phyloP scores from a whole-genome alignment of 2,329 filamentous ascomycete genomes.

The Arthroderma sp. region DNA sequence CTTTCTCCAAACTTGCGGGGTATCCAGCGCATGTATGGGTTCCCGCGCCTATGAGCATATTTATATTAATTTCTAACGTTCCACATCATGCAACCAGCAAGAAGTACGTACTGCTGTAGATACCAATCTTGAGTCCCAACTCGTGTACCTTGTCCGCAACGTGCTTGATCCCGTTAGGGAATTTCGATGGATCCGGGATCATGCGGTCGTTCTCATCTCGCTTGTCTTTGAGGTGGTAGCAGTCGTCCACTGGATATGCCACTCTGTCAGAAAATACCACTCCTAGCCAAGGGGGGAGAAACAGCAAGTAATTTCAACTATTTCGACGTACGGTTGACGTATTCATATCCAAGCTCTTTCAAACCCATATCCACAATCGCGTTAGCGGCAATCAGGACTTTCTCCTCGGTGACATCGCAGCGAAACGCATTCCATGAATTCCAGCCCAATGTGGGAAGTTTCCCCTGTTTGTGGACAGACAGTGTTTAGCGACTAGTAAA shows the following conservation, averaged over 20 bases:
- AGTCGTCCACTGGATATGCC: not conserved
- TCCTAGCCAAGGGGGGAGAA: slow-evolving; percentile 10
- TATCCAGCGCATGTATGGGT: too few species aligned
- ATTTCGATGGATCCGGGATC: slow-evolving; percentile 32
- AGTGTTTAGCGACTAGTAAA: too few species aligned
- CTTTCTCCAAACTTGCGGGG: too few species aligned
- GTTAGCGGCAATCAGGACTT: slow-evolving; percentile 1
- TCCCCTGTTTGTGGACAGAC: not conserved
- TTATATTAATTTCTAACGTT: too few species aligned
- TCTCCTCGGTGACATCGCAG: slow-evolving; percentile 4
- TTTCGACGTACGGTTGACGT: slow-evolving; percentile 21
- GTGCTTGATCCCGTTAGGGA: slow-evolving; percentile 42
- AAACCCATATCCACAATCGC: slow-evolving; percentile 15
- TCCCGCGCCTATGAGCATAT: slow-evolving; percentile 9
- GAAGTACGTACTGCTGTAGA: slow-evolving; percentile 30
- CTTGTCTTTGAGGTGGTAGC: slow-evolving; percentile 6
- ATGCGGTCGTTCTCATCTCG: slow-evolving; percentile 14
- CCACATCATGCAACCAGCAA: slow-evolving; percentile 12
- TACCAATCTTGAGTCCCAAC: slow-evolving; percentile 44
- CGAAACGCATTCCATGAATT: slow-evolving; percentile 7
- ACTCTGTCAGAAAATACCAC: slow-evolving; percentile 4
- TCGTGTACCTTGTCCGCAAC: slow-evolving; percentile 39
- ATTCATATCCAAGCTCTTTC: slow-evolving; percentile 18
- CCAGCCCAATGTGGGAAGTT: slow-evolving; percentile 32
- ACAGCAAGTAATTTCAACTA: slow-evolving; percentile 19